Evolutionary conservation across 225 moss, liverwort and hornwort genomes (phyloP).

Genomic region (Antitrichia curtipendula): DNA sequence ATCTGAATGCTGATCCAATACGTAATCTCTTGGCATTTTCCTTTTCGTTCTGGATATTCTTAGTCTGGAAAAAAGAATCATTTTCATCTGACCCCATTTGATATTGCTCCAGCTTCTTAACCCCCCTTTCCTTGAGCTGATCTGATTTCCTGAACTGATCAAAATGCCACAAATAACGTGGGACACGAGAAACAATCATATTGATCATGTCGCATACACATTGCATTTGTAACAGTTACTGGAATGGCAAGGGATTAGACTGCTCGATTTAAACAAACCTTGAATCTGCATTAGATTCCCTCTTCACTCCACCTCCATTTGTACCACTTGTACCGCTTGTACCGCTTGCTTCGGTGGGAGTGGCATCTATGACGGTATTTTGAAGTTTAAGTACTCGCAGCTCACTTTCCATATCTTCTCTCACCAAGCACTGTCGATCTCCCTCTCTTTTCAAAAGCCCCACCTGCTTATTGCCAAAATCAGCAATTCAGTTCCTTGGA

Average conservation of each 20-base stretch:
- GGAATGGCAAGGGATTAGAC: not conserved
- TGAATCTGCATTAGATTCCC: constrained; percentile 19
- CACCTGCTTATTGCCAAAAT: not conserved
- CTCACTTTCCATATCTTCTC: constrained; percentile 46
- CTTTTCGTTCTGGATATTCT: not conserved
- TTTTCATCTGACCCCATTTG: not conserved
- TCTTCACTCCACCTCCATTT: not conserved
- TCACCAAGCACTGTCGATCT: constrained; percentile 30
- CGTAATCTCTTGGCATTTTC: not conserved
- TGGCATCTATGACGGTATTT: constrained; percentile 15
- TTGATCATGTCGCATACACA: not conserved
- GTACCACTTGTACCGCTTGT: not conserved
- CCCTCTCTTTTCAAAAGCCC: constrained; percentile 28
- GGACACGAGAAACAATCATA: not conserved
- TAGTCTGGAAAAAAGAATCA: not conserved
- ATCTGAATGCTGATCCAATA: constrained; percentile 42
- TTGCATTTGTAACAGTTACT: not conserved
- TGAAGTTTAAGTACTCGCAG: constrained; percentile 22
- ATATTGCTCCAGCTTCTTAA: not conserved
- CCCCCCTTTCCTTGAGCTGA: not conserved
- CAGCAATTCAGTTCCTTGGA: not conserved
- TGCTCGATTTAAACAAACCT: constrained; percentile 17
- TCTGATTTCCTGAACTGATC: not conserved
- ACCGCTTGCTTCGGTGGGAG: constrained; percentile 4
- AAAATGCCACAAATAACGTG: not conserved